Base-by-base conservation (phyloP, 768 basidiomycete genomes). In the Tylopilus rubrobrunneus region DNA sequence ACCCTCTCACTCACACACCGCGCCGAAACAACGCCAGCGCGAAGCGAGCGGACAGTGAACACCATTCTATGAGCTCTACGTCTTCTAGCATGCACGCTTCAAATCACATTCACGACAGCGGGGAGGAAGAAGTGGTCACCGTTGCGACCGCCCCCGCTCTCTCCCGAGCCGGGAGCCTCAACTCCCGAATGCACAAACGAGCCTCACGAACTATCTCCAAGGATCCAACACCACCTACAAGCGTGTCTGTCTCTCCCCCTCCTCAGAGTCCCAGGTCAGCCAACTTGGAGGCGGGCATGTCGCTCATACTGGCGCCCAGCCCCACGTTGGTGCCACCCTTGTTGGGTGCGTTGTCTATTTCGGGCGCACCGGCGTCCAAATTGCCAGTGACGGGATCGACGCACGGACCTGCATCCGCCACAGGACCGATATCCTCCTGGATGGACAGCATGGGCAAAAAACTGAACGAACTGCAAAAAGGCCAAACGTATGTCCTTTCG, bases 371-470 rank as follows among this genome's bases (percentile, higher is more conserved):
- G 0, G 27, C 7, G 1, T 27, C 27, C 15, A 56, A 21, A 17
- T 34, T 28, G 0, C 40, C 52, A 2, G 37, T 15, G 34, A 11
- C 14, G 0, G 33, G 25, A 17, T 23, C 52, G 12, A 15, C 31
- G 8, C 27, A 45, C 2, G 56, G 51, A 17, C 56, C 74, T 17
- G 68, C 70, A 15, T 71, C 46, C 6, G 48, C 59, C 68, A 59
- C 72, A 45, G 64, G 67, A 51, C 59, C 67, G 1, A 53, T 61
- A 45, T 64, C 74, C 19, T 69, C 78, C 7, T 84, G 81, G 82
- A 74, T 84, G 56, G 84, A 78, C 33, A 83, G 60, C 45, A 73
- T 86, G 48, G 81, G 85, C 17, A 83, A 78, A 69, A 82, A 79
- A 58, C 78, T 82, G 69, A 81, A 77, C 53, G 82, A 81, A 58